Base-by-base conservation (phyloP, 2,329 filamentous ascomycete species). In the Chaetoscypha palmicola region DNA sequence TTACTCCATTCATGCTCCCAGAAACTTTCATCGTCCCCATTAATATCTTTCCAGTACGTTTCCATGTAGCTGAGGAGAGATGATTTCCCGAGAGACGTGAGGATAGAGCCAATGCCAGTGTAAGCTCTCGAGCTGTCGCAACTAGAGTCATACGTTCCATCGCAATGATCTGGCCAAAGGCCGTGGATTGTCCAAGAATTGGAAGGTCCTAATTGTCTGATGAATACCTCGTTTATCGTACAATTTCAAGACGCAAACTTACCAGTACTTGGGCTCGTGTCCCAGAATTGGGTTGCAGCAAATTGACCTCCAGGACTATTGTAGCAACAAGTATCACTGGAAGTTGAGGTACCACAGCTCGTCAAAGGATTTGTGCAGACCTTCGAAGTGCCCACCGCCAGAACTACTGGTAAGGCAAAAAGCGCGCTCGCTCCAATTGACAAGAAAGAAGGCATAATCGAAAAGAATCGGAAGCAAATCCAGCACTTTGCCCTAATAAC, bases 1-100 rank as follows among this genome's bases (percentile, higher is more conserved):
- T 87, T 89, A 54, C 71, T 69, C 77, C 79, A 88, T 62, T 88
- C 83, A 60, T 87, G 82, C 59, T 82, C 68, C 83, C 83, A 88
- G 55, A 88, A 77, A 9, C 66, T 65, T 51, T 81, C 74, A 52
- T 83, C 76, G 32, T 79, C 64, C 44, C 81, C 81, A 38, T 73
- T 60, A 62, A 80, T 76, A 58, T 82, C 78, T 60, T 85, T 81
- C 84, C 83, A 88, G 66, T 81, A 86, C 31, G 45, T 40, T 8
- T 51, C 35, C 39, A 41, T 88, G 59, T 79, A 83, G 2, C 67
- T 64, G 1, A 89, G 67, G 1, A 83, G 69, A 21, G 75, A 72
- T 1, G 66, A 67, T 39, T 73, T 70, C 47, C 72, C 72, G 17
- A 73, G 69, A 5, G 71, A 65, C 10, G 71, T 61, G 26, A 87